A percentile compares a stretch with the other conserved stretches of the same genome.
Conservation (phyloP, 208 protist genomes). For the Angomonas ambiguus region DNA sequence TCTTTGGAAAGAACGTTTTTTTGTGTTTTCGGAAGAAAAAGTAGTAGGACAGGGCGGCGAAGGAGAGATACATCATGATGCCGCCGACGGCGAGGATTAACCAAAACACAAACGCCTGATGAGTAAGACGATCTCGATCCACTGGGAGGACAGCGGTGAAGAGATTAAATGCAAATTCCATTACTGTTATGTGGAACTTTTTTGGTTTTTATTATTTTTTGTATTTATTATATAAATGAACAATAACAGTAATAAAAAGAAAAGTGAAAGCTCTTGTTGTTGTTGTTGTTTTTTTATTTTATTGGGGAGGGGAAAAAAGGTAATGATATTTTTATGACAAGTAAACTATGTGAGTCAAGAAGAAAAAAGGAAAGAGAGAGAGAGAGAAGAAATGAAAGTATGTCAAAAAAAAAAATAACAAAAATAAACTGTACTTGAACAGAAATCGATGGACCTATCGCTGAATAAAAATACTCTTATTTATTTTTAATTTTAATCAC, state of each 20-base stretch:
- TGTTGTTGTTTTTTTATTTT: background rate
- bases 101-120: constrained; percentile 70
- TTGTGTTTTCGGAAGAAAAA: constrained; percentile 48
- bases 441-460: too few species aligned
- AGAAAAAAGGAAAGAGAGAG: constrained; percentile 7
- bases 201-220: background rate
- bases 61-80: constrained; percentile 52
- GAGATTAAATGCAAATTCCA: constrained; percentile 64
- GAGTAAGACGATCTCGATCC: constrained; percentile 38
- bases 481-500: too few species aligned
- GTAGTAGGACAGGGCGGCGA: constrained; percentile 47
- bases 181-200: constrained; percentile 1
- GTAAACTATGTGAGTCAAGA: constrained; percentile 6
- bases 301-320: background rate
- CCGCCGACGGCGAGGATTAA: constrained; percentile 64
- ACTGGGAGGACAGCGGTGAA: constrained; percentile 55
- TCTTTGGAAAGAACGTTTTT: constrained; percentile 68
- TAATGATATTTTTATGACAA: background rate
- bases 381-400: constrained; percentile 16
- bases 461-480: too few species aligned
- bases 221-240: constrained; percentile 4
- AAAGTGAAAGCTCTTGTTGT: constrained; percentile 10
- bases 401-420: constrained; percentile 8
- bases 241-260: constrained; percentile 4
- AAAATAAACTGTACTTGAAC: constrained; percentile 14